Percentiles rank a stretch among this genome's conserved stretches.
phyloP scores from a whole-genome alignment of 345 rosid genomes.

The sweet orange (Citrus sinensis) region DVS_A1.0 CM039165.1:14936001-14936500 shows the following conservation, averaged over 20 bases:
- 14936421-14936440: too few species aligned
- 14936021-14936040: conserved; percentile 41
- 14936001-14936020: conserved; percentile 55
- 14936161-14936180: conserved; percentile 52
- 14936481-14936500: too few species aligned
- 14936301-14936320: not conserved
- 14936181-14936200: conserved; percentile 52
- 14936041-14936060: too few species aligned
- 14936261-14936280: conserved; percentile 41
- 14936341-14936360: not conserved
- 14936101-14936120: conserved; percentile 26
- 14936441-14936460: too few species aligned
- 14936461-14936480: too few species aligned
- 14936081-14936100: conserved; percentile 51
- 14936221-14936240: conserved; percentile 59
- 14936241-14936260: conserved; percentile 64
- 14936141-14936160: conserved; percentile 43
- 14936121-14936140: conserved; percentile 40
- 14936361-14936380: too few species aligned
- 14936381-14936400: too few species aligned
- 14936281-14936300: conserved; percentile 26
- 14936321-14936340: not conserved
- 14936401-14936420: too few species aligned
- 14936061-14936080: conserved; percentile 12
- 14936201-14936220: conserved; percentile 65